These are phyloP conservation scores for Neurospora sp. DNA, from an alignment of 495 filamentous ascomycete species.

Conservation along the genomic window DNA sequence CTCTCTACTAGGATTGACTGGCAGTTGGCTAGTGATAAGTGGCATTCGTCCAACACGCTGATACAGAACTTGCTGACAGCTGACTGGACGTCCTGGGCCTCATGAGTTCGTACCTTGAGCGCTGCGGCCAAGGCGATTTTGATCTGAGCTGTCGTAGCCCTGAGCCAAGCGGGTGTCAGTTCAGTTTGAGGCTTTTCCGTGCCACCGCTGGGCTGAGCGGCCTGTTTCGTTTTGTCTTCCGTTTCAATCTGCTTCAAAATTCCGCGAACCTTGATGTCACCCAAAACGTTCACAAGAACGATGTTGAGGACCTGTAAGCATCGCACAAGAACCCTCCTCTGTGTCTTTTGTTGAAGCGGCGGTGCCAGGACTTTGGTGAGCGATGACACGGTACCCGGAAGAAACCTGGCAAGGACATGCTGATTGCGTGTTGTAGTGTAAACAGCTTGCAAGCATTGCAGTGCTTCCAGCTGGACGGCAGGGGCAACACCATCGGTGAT, in stretches of 20 bases:
- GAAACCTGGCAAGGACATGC: slow-evolving; percentile 65
- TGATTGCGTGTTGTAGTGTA: slow-evolving; percentile 54
- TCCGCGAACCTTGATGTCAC: slow-evolving; percentile 45
- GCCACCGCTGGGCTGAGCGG: slow-evolving; percentile 1
- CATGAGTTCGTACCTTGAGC: slow-evolving; percentile 66
- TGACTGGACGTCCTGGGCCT: slow-evolving; percentile 56
- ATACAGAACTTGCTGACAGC: slow-evolving; percentile 61
- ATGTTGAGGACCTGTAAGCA: slow-evolving; percentile 50
- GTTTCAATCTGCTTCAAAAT: slow-evolving; percentile 23
- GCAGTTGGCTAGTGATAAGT: slow-evolving; percentile 60
- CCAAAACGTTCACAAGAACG: slow-evolving; percentile 54
- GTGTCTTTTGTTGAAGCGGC: slow-evolving; percentile 50
- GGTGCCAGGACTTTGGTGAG: slow-evolving; percentile 66
- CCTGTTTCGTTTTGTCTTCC: too few species aligned
- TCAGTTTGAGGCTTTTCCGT: slow-evolving; percentile 6
- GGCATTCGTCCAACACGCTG: slow-evolving; percentile 65
- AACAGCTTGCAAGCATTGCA: slow-evolving; percentile 53
- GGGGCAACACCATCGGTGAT: slow-evolving; percentile 48
- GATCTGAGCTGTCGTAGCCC: slow-evolving; percentile 70
- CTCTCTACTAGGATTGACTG: slow-evolving; percentile 67
- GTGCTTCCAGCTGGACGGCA: slow-evolving; percentile 56
- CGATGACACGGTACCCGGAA: slow-evolving; percentile 80
- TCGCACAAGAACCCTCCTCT: slow-evolving; percentile 51
- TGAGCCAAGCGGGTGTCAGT: slow-evolving; percentile 60
- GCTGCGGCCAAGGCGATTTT: slow-evolving; percentile 76